phyloP scores from a whole-genome alignment of 257 asterid species.

The Nicotiana obtusifolia region DNA sequence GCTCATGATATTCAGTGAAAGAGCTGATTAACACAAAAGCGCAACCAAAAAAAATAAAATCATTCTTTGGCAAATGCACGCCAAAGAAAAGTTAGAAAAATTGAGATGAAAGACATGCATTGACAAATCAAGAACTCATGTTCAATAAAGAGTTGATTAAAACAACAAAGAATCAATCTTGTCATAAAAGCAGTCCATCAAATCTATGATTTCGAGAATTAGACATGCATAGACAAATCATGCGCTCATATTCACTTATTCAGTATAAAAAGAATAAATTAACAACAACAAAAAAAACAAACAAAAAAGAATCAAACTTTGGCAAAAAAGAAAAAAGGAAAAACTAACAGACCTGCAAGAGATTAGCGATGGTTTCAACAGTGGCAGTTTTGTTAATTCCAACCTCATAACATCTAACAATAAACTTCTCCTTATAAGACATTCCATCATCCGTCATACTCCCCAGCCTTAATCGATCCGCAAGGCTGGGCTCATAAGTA shows the following conservation, averaged over 20 bases:
- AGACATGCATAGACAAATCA: constrained; percentile 17
- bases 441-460: constrained; percentile 80
- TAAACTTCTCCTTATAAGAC: constrained; percentile 85
- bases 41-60: background rate
- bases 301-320: background rate
- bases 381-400: constrained; percentile 93
- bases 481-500: constrained; percentile 46
- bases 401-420: constrained; percentile 90
- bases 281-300: background rate
- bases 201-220: background rate
- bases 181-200: background rate
- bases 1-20: background rate
- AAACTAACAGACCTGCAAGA: constrained; percentile 60
- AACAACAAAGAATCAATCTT: background rate
- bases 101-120: constrained; percentile 1
- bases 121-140: constrained; percentile 8
- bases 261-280: background rate
- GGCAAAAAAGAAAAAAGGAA: background rate
- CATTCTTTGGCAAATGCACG: too few relatives aligned
- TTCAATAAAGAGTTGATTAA: background rate
- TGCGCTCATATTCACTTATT: background rate
- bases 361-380: constrained; percentile 92
- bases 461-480: constrained; percentile 85
- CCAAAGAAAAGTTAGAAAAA: too few relatives aligned
- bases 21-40: background rate